Evolutionary conservation across 1,139 yeast species (phyloP).

Genomic region (Candida buenavistaensis): DNA sequence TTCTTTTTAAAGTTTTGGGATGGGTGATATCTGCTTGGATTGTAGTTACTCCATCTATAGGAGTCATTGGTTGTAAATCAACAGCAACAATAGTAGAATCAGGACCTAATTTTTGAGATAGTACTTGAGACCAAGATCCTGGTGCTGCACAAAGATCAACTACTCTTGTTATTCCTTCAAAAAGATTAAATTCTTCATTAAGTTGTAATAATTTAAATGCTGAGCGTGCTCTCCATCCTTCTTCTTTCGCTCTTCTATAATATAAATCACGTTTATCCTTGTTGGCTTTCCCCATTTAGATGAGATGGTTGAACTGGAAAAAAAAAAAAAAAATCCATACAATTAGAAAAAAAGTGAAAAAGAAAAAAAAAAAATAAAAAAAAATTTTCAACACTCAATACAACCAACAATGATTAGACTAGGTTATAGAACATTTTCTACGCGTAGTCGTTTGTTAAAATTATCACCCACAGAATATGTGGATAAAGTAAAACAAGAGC

Average conservation of each 20-base stretch:
- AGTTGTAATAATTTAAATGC: slow-evolving; percentile 90
- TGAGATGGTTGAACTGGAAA: slow-evolving; percentile 1
- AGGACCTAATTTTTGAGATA: slow-evolving; percentile 61
- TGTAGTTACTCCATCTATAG: slow-evolving; percentile 83
- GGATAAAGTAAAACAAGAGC: slow-evolving; percentile 25
- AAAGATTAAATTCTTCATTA: slow-evolving; percentile 83
- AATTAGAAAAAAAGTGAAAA: neutral
- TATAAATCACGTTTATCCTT: slow-evolving; percentile 94
- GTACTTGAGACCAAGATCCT: slow-evolving; percentile 97
- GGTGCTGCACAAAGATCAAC: slow-evolving; percentile 99
- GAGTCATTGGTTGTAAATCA: slow-evolving; percentile 96
- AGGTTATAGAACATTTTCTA: slow-evolving; percentile 7
- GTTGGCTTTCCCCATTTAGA: slow-evolving; percentile 85
- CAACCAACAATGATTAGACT: slow-evolving; percentile 1
- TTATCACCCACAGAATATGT: slow-evolving; percentile 32
- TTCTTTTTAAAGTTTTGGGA: slow-evolving; percentile 77
- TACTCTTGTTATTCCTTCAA: slow-evolving; percentile 66
- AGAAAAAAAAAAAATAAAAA: neutral
- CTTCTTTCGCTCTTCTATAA: slow-evolving; percentile 90
- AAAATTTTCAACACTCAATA: slow-evolving; percentile 3
- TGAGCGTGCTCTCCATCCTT: slow-evolving; percentile 96
- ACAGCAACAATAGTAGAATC: slow-evolving; percentile 86
- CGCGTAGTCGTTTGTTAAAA: slow-evolving; percentile 7
- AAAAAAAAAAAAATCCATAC: slow-evolving; percentile 4
- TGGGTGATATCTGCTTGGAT: slow-evolving; percentile 97